Conservation (phyloP, 176 grass and related monocot species). For the Microstegium vimineum region DNA sequence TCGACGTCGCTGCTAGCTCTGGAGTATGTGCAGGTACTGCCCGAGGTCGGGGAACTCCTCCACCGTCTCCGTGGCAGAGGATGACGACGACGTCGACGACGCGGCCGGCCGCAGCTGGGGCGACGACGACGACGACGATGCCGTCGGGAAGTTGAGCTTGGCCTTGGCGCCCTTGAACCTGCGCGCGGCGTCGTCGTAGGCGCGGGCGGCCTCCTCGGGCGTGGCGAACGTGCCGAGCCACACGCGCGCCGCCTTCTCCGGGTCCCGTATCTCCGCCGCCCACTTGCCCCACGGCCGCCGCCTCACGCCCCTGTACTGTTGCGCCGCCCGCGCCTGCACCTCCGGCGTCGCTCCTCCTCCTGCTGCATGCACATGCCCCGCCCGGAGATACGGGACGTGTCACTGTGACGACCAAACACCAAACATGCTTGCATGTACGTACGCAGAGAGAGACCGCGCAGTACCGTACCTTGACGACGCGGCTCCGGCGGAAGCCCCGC, state of each 20-base stretch:
- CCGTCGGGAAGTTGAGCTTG: constrained; percentile 37
- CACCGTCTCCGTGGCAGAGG: background rate
- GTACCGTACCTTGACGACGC: background rate
- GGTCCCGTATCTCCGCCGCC: constrained; percentile 75
- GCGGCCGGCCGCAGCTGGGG: background rate
- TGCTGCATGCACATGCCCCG: background rate
- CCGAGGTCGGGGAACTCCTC: constrained; percentile 1
- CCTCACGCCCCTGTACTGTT: constrained; percentile 56
- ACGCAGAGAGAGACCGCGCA: too few relatives aligned
- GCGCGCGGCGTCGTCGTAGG: constrained; percentile 32
- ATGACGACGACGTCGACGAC: background rate
- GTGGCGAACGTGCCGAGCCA: constrained; percentile 40
- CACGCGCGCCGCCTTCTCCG: constrained; percentile 26
- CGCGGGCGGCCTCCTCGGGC: constrained; percentile 26
- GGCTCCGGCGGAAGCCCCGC: background rate
- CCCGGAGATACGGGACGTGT: background rate
- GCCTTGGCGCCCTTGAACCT: constrained; percentile 32
- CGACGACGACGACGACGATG: background rate
- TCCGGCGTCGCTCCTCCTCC: background rate
- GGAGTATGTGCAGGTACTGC: constrained; percentile 25
- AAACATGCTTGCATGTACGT: too few relatives aligned
- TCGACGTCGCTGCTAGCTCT: background rate
- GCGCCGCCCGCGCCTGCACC: background rate
- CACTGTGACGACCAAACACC: too few relatives aligned
- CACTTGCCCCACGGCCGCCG: constrained; percentile 69